Percentiles rank a stretch among this genome's conserved stretches.
Evolutionary conservation across 2,329 filamentous ascomycete species (phyloP).

Genomic region (Epicoccum sorghinum): DNA sequence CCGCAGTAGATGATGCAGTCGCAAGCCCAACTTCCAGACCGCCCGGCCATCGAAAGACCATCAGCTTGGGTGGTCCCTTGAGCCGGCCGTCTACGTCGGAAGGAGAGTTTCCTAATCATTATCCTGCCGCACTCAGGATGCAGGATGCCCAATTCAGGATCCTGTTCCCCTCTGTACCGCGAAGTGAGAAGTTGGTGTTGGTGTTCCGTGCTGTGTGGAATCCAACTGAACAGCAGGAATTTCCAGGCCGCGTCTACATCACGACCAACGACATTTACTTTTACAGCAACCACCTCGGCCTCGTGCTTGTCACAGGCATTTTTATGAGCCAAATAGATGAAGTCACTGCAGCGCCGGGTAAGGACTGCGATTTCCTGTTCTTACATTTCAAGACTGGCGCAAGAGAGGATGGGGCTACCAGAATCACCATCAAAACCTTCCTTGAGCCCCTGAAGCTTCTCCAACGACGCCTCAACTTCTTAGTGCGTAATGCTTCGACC

Average conservation of each 20-base stretch:
- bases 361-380: slow-evolving; percentile 91
- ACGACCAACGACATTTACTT: slow-evolving; percentile 91
- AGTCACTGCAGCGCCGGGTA: slow-evolving; percentile 86
- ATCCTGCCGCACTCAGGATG: slow-evolving; percentile 79
- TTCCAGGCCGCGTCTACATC: slow-evolving; percentile 85
- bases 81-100: slow-evolving; percentile 28
- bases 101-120: slow-evolving; percentile 70
- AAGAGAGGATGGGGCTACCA: slow-evolving; percentile 67
- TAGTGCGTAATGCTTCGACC: slow-evolving; percentile 80
- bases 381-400: slow-evolving; percentile 74
- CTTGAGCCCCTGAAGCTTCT: slow-evolving; percentile 84
- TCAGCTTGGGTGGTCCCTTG: slow-evolving; percentile 57
- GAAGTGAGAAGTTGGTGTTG: slow-evolving; percentile 81
- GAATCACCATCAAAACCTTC: slow-evolving; percentile 90
- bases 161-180: slow-evolving; percentile 80
- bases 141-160: slow-evolving; percentile 95
- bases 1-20: neutral
- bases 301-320: slow-evolving; percentile 82
- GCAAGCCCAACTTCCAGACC: neutral
- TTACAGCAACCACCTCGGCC: slow-evolving; percentile 91
- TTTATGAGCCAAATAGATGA: slow-evolving; percentile 79
- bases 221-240: slow-evolving; percentile 74
- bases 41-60: slow-evolving; percentile 60
- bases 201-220: slow-evolving; percentile 95
- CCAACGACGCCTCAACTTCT: slow-evolving; percentile 80